Base-by-base conservation (phyloP, 2,329 filamentous ascomycete species). In the Metarhizium brunneum region DNA sequence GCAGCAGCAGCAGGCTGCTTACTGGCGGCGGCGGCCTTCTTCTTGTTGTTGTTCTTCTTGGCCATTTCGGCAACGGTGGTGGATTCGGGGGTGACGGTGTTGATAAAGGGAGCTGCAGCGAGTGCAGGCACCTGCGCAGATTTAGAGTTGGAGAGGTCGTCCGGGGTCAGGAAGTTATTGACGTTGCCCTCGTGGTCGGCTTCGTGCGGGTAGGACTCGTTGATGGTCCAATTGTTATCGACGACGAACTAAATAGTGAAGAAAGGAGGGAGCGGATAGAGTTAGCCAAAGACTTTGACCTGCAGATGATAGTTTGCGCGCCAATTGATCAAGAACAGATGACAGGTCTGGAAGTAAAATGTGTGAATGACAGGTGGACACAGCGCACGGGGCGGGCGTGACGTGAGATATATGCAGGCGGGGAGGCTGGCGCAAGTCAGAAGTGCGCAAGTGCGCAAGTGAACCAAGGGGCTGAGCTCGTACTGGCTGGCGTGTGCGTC, bases 141-240 rank as follows among this genome's bases (percentile, higher is more conserved):
- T 30, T 51, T 67, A 65, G 61, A 74, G 70, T 62, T 70, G 58
- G 71, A 63, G 54, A 96, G 87, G 67, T 90, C 81, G 60, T 90
- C 82, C 56, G 87, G 84, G 45, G 82, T 81, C 56, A 99, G 81
- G 61, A 96, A 84, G 83, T 97, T 97, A 81, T 97, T 97, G 65
- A 91, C 78, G 80, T 92, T 96, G 66, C 88, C 87, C 66, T 85
- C 79, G 61, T 82, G 80, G 77, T 96, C 92, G 66, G 84, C 83
- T 74, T 96, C 92, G 73, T 87, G 86, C 57, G 88, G 88, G 47
- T 86, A 87, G 57, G 84, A 84, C 64, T 86, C 83, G 73, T 96
- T 92, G 69, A 85, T 88, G 52, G 84, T 85, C 94, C 94, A 99
- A 64, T 82, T 83, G 63, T 88, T 90, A 80, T 99, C 90, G 62